A percentile compares a stretch with the other conserved stretches of the same genome.
phyloP scores from a whole-genome alignment of 176 grass and related monocot species.

The Themeda triandra region DNA sequence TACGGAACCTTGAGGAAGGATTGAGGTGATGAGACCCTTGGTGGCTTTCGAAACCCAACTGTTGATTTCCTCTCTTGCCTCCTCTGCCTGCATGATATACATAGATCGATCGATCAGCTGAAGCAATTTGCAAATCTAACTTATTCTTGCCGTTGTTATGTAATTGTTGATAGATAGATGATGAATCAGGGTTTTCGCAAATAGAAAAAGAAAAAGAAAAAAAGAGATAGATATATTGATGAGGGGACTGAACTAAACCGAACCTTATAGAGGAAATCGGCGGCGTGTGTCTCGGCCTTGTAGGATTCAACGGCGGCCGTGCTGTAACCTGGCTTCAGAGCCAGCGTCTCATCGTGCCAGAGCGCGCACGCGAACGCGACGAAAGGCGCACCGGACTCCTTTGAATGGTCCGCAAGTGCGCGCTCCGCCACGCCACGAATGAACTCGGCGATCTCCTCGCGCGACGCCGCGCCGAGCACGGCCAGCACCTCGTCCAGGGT shows the following conservation, averaged over 20 bases:
- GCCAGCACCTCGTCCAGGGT: too few species aligned
- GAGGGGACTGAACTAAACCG: fast-evolving
- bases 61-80: not conserved
- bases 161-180: too few species aligned
- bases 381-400: not conserved
- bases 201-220: too few species aligned
- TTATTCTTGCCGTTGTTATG: too few species aligned
- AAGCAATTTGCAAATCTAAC: too few species aligned
- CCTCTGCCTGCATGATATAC: too few species aligned
- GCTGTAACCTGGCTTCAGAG: not conserved
- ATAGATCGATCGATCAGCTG: not conserved
- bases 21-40: not conserved
- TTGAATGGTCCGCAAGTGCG: not conserved
- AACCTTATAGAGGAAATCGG: conserved; percentile 13
- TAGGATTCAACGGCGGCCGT: not conserved
- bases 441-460: too few species aligned
- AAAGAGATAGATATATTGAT: too few species aligned
- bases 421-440: too few species aligned
- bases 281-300: not conserved
- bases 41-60: not conserved
- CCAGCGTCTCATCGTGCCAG: not conserved
- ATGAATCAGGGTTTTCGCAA: too few species aligned
- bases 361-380: not conserved
- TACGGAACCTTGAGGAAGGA: not conserved
- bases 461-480: too few species aligned